Evolutionary conservation across 2,329 filamentous ascomycete genomes (phyloP).

Genomic region (Penicillium frequentans): DNA sequence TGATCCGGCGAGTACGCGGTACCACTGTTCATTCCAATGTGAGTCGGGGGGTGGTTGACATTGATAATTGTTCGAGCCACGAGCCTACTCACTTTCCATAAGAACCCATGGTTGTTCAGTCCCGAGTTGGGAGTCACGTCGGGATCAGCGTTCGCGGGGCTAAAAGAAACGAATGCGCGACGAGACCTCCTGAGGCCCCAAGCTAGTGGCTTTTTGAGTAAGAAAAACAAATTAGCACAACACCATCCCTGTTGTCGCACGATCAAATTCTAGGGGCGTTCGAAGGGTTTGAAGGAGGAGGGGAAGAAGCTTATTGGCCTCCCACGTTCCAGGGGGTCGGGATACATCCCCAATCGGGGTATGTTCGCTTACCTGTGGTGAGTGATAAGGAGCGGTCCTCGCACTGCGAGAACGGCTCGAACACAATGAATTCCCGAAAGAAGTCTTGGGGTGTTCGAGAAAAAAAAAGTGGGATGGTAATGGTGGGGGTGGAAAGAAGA

Average conservation of each 20-base stretch:
- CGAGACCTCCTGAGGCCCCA: constrained; percentile 24
- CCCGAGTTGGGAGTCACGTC: neutral
- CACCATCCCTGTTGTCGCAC: neutral
- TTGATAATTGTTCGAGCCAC: neutral
- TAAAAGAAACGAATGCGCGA: constrained; percentile 20
- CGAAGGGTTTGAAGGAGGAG: constrained; percentile 1
- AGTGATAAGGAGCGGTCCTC: constrained; percentile 18
- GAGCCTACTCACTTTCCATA: constrained; percentile 37
- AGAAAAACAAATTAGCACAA: neutral
- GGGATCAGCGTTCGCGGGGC: constrained; percentile 5
- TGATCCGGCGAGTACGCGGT: constrained; percentile 63
- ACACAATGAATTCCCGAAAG: constrained; percentile 2
- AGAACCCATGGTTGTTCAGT: constrained; percentile 25
- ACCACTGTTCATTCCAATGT: constrained; percentile 10
- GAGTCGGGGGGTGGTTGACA: neutral
- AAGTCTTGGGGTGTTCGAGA: neutral
- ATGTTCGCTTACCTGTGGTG: constrained; percentile 5
- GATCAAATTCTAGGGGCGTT: neutral
- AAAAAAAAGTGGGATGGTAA: constrained; percentile 12
- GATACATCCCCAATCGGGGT: constrained; percentile 3
- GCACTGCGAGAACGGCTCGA: constrained; percentile 26
- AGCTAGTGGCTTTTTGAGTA: neutral
- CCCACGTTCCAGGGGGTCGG: neutral
- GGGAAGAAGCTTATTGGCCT: neutral
- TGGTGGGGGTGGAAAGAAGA: constrained; percentile 9